Evolutionary conservation across 768 basidiomycete species (phyloP), one percentile per base, ranked within the genome.

Genomic region (Leccinum ochraceum): DNA sequence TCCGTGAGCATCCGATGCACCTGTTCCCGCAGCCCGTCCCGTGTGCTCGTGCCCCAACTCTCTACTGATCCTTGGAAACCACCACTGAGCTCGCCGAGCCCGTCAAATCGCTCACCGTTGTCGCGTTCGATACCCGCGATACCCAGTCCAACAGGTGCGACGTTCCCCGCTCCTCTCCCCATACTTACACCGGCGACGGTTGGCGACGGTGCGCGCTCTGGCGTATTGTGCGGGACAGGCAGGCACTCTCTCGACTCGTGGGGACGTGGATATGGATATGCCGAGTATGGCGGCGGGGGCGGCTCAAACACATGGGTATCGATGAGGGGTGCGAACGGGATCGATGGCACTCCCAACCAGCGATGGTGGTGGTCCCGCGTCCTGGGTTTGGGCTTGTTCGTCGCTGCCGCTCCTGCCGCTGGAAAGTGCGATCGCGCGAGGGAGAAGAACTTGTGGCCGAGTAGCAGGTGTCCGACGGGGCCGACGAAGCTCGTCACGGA

Each of bases 221-320:
- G 71, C 6, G 67, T 74, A 58, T 74, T 73, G 62, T 73, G 62
- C 2, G 73, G 71, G 0, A 73, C 73, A 10, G 36, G 62, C 6
- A 66, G 64, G 46, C 54, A 53, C 6, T 56, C 59, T 44, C 54
- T 37, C 5, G 64, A n/a, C 24, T 63, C 62, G 51, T 62, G 54
- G 39, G 3, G 39, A 17, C 17, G 39, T 2, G 60, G 55, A 20
- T 24, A 56, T 5, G 48, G 55, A 26, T 24, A 56, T 4, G 48
- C 61, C 30, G 69, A 60, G 61, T 70, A 72, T 0, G 70, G 63
- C 0, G 68, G 71, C 16, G 66, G 66, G 1, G 73, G 72, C 7
- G 67, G 71, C 37, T 63, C 69, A 63, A 73, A 73, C 4, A 50
- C 59, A 3, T 73, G 63, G 1, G 60, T 64, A 53, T 73, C 72